A percentile compares a stretch with the other conserved stretches of the same genome.
phyloP scores from a whole-genome alignment of 306 rosid genomes.

The Cicer judaicum region DNA sequence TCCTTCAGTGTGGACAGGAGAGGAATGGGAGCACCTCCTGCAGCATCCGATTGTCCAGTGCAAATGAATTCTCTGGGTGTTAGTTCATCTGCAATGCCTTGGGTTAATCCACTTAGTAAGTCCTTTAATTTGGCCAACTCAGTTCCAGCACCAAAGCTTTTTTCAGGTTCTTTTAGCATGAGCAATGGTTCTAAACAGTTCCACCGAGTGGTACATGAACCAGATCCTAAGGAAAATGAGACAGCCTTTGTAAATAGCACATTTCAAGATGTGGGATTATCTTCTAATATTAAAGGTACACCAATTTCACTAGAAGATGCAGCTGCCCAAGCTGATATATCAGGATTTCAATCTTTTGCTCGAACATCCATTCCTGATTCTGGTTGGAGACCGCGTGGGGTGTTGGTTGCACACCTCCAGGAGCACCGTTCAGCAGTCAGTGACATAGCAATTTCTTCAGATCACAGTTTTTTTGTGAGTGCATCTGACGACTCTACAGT shows the following conservation, averaged over 20 bases:
- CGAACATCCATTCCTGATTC: constrained; percentile 78
- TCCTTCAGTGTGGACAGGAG: constrained; percentile 87
- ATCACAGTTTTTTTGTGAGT: constrained; percentile 88
- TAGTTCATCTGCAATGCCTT: constrained; percentile 90
- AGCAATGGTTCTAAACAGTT: constrained; percentile 87
- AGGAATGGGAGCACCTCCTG: constrained; percentile 70
- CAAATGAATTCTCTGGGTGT: constrained; percentile 75
- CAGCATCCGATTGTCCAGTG: constrained; percentile 78
- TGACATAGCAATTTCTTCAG: constrained; percentile 88
- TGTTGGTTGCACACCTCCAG: constrained; percentile 96
- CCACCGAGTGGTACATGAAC: constrained; percentile 96
- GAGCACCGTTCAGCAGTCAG: constrained; percentile 94
- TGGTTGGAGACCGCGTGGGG: constrained; percentile 98
- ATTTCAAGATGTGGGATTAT: constrained; percentile 72
- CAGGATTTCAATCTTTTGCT: constrained; percentile 69
- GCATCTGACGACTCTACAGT: constrained; percentile 96
- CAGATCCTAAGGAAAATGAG: constrained; percentile 90
- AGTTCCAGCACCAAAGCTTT: constrained; percentile 92
- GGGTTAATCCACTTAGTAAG: constrained; percentile 87
- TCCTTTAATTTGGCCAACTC: constrained; percentile 87
- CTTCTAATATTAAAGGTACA: constrained; percentile 62
- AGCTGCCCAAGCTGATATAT: constrained; percentile 61
- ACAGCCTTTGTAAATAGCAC: constrained; percentile 60
- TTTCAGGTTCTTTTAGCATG: constrained; percentile 82
- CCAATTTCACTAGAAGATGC: constrained; percentile 65